phyloP scores from a whole-genome alignment of 768 basidiomycete genomes.

The Pulveroboletus sp. region DNA sequence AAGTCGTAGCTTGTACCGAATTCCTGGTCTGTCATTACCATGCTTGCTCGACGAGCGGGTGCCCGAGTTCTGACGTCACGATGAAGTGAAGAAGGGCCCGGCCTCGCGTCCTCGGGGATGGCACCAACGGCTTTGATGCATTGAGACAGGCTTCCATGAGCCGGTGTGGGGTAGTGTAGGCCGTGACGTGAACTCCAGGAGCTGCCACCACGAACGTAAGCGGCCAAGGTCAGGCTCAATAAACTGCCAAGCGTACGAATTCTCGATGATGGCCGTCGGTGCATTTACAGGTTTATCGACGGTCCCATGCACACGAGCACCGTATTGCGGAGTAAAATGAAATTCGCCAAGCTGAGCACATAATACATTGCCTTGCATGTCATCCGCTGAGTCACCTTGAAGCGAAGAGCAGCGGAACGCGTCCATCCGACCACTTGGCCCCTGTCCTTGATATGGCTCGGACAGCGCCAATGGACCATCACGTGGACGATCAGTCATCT shows the following conservation, averaged over 20 bases:
- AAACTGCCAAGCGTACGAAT: constrained; percentile 19
- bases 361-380: constrained; percentile 20
- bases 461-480: constrained; percentile 14
- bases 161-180: constrained; percentile 25
- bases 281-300: constrained; percentile 19
- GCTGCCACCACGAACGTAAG: constrained; percentile 27
- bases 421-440: constrained; percentile 6
- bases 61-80: constrained; percentile 21
- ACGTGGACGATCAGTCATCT: constrained; percentile 21
- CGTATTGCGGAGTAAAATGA: constrained; percentile 21
- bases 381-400: constrained; percentile 17
- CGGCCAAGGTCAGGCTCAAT: constrained; percentile 7
- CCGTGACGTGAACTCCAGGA: constrained; percentile 20
- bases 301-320: constrained; percentile 9
- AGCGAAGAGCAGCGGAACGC: constrained; percentile 8
- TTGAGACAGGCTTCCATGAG: constrained; percentile 18
- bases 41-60: constrained; percentile 15
- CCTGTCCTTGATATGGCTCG: constrained; percentile 20
- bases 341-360: constrained; percentile 22
- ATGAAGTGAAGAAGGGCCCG: constrained; percentile 9
- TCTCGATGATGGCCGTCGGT: constrained; percentile 26
- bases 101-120: constrained; percentile 26
- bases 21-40: constrained; percentile 10
- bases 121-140: constrained; percentile 5
- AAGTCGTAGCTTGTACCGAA: constrained; percentile 7